A percentile compares a stretch with the other conserved stretches of the same genome.
Evolutionary conservation across 352 stramenopile species (phyloP).

Genomic region (Plasmopara muralis): DNA sequence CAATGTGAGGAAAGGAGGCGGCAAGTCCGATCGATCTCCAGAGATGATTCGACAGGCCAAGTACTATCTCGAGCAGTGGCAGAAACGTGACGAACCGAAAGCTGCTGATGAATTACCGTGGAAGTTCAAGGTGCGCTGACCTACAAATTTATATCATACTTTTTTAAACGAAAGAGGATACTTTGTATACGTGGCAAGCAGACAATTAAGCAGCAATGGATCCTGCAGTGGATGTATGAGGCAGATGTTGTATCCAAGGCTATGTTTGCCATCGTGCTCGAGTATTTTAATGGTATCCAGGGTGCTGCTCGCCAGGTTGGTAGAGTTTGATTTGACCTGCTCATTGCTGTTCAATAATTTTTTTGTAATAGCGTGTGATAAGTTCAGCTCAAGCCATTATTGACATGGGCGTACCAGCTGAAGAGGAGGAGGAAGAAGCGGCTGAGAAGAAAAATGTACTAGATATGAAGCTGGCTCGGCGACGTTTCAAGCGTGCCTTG

Average conservation of each 20-base stretch:
- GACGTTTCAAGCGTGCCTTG: conserved; percentile 74
- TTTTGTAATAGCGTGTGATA: conserved; percentile 46
- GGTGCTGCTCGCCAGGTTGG: conserved; percentile 49
- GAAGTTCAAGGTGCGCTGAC: conserved; percentile 67
- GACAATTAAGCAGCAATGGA: conserved; percentile 83
- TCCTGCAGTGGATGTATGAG: conserved; percentile 79
- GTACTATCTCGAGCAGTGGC: conserved; percentile 79
- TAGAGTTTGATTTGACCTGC: background rate
- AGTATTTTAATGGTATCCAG: conserved; percentile 70
- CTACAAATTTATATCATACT: background rate
- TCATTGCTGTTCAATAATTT: background rate
- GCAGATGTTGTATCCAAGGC: conserved; percentile 72
- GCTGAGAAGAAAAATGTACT: conserved; percentile 48
- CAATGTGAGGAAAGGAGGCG: conserved; percentile 36
- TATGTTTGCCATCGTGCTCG: conserved; percentile 68
- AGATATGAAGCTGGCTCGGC: conserved; percentile 44
- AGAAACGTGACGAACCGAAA: conserved; percentile 44
- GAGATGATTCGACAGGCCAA: conserved; percentile 77
- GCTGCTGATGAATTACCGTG: conserved; percentile 51
- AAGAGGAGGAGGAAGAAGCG: conserved; percentile 30
- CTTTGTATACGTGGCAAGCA: conserved; percentile 12
- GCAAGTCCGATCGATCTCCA: conserved; percentile 63
- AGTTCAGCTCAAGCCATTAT: conserved; percentile 68
- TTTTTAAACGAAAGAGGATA: background rate
- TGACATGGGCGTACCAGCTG: conserved; percentile 48